These are phyloP conservation scores for Ensete ventricosum DNA, from an alignment of 176 grass and related monocot species.

Conservation along the genomic window DNA sequence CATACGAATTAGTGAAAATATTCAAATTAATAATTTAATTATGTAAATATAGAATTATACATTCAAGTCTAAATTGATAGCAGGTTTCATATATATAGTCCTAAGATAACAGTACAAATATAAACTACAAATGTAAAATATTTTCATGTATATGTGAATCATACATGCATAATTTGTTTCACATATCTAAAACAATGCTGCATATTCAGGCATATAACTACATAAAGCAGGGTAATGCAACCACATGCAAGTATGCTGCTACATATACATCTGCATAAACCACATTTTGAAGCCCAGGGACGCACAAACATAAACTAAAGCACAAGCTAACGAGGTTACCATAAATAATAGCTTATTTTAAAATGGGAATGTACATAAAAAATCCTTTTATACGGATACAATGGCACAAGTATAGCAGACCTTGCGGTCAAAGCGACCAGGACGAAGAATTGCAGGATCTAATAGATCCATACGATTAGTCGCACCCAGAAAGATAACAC, in stretches of 20 bases:
- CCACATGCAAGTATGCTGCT: too few species aligned
- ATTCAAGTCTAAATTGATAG: too few species aligned
- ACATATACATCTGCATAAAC: background rate
- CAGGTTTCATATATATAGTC: too few species aligned
- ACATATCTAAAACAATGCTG: background rate
- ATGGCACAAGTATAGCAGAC: slow-evolving; percentile 5
- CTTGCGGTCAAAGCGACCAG: slow-evolving; percentile 40
- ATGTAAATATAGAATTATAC: too few species aligned
- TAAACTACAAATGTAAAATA: background rate
- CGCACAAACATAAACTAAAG: background rate
- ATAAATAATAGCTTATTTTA: background rate
- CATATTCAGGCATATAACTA: background rate
- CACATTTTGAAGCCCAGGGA: background rate
- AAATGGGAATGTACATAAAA: background rate
- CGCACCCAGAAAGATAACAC: slow-evolving; percentile 32
- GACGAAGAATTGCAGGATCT: slow-evolving; percentile 33
- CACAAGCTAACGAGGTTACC: background rate
- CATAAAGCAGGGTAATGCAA: background rate
- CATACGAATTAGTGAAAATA: too few species aligned
- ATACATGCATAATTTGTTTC: background rate
- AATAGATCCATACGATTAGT: slow-evolving; percentile 38
- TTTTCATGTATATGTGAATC: background rate
- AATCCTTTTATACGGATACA: background rate
- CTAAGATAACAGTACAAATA: background rate
- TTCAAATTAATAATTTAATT: too few species aligned